Base-by-base conservation (phyloP, 129 eudicot genomes). In the Lonicera japonica region DNA sequence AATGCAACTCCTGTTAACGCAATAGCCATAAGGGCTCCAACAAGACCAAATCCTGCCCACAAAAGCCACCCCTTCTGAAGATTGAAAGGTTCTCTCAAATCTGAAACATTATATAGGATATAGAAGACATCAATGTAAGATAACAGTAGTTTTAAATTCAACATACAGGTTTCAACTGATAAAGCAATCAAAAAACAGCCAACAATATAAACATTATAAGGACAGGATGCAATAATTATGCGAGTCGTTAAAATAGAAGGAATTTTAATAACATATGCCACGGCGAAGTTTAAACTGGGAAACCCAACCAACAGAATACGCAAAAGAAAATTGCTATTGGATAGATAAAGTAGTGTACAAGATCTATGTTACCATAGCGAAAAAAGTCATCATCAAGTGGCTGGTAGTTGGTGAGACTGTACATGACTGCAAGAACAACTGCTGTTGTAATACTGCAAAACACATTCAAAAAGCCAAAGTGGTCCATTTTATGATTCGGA, bases 21-120 rank as follows among this genome's bases (percentile, higher is more conserved):
- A 77, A 94, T 63, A 48, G 95, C 71, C 64, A 79, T 65, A 38
- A 94, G 61, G 46, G 94, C 99, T 76, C 96, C 95, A 66, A 77
- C 63, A 62, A 94, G 79, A 64, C 96, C 99, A 61, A 85, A 75
- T 60, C 83, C 96, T 20, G 96, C 99, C 96, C 96, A 94, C 70
- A 94, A 75, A 23, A 94, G 82, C 99, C 96, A 94, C 52, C 99
- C 99, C 74, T 63, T 94, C 60, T 83, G 79, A 55, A 88, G 87
- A 81, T 78, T 70, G 68, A 94, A 94, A 17, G 96, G 99, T 25
- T 85, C 83, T 78, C 72, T 88, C 86, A 73, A 77, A 71, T 94
- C 99, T 94, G 75, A 54, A 71, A 74, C 16, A 58, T 21, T 41
- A 61, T 45, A 57, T 29, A 29, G 36, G 36, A 29, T 29, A 1